phyloP scores from a whole-genome alignment of 257 asterid genomes.

The Solanum piurae region DNA sequence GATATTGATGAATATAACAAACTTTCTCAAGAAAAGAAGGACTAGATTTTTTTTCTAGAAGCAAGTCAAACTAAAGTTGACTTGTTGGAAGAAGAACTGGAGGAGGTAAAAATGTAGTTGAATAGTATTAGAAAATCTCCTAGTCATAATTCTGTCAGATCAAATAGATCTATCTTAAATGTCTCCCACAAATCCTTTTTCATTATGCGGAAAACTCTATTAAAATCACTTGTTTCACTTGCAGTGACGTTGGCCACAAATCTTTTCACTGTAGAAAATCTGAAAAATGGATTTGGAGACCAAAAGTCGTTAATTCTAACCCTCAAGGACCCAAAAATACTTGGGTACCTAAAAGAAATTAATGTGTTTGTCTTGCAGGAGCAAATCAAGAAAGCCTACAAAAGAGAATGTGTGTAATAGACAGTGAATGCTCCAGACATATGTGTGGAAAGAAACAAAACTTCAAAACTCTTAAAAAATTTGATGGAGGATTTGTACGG shows the following conservation, averaged over 20 bases:
- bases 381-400: neutral
- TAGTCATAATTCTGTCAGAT: no score
- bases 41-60: neutral
- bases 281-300: neutral
- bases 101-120: neutral
- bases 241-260: neutral
- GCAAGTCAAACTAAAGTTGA: no score
- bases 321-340: neutral
- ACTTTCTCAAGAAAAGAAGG: neutral
- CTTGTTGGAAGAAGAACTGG: no score
- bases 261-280: neutral
- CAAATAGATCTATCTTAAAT: neutral
- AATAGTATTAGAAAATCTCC: no score
- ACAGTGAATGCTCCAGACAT: no score
- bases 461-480: no score
- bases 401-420: no score
- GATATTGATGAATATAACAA: neutral
- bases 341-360: neutral
- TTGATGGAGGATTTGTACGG: no score
- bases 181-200: neutral
- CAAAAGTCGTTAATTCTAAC: no score
- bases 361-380: neutral
- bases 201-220: neutral
- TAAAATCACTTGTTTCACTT: neutral
- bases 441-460: no score